Evolutionary conservation across 495 filamentous ascomycete species (phyloP), one percentile per base, ranked within the genome.

Genomic region (Hyaloscypha finlandica): DNA sequence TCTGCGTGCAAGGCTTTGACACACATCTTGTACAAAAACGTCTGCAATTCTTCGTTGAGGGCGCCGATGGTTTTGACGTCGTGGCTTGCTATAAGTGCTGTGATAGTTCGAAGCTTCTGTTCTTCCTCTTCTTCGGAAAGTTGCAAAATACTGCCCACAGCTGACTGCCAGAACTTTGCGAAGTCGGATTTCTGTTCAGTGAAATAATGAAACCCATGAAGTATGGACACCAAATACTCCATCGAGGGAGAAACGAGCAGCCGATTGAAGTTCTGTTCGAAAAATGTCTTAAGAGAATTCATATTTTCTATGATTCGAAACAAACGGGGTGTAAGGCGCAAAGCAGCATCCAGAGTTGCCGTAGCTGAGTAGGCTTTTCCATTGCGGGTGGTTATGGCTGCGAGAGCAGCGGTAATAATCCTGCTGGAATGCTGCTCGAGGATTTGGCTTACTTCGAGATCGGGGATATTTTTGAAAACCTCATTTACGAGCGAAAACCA

Each of bases 311-410:
- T 33, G 1, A 64, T 35, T 2, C 31, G 6, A 19, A 67, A 52
- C 0, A 73, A 33, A 8, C 14, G 30, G 19, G 70, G 70, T 16
- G 60, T 33, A 9, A 65, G 51, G 25, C 61, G 35, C n/a, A 74
- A 69, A 61, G 79, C 80, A 51, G 81, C 77, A 66, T 85, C 81
- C 4, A 95, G 72, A 4, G 87, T 81, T 6, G 84, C 84, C 22
- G 93, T 91, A 16, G 90, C 90, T 16, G 90, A 91, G 70, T 91
- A 96, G 0, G 92, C 90, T 71, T 95, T 95, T 54, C 92, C 92
- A 68, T 93, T 91, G 57, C 90, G 81, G 31, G 78, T 78, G 51
- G 76, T 77, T 19, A 90, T 65, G 3, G 86, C 74, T 20, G 81
- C 70, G 16, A 87, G 64, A 59, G 86, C 84, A 51, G 77, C 77